Conservation (phyloP, 2,329 filamentous ascomycete species). For the Stenocarpella maydis region DNA sequence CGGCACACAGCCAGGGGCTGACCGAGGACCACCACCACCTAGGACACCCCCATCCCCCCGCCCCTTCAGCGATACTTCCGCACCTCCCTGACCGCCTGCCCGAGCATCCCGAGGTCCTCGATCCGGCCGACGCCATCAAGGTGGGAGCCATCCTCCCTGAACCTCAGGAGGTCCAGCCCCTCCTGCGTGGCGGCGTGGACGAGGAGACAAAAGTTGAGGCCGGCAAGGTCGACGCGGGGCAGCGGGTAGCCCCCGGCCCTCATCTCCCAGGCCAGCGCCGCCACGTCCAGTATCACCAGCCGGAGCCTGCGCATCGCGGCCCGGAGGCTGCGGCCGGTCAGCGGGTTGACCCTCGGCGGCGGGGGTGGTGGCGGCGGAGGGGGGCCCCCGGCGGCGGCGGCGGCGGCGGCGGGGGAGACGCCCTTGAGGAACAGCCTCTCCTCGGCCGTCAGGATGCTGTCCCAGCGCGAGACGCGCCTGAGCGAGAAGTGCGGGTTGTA, state of each 20-base stretch:
- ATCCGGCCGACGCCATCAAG: background rate
- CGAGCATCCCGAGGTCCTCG: background rate
- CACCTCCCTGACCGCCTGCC: background rate
- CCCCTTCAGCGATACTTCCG: too few relatives aligned
- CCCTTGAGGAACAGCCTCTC: background rate
- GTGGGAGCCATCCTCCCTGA: background rate
- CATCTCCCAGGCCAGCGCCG: fast-evolving
- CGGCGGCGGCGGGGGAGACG: background rate
- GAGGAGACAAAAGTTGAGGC: background rate
- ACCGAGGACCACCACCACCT: too few relatives aligned
- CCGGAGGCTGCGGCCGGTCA: too few relatives aligned
- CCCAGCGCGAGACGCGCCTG: background rate
- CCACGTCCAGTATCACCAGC: background rate
- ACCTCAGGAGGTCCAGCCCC: background rate
- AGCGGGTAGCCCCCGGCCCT: background rate
- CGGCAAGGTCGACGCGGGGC: background rate
- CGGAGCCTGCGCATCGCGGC: background rate
- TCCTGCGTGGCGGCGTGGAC: background rate
- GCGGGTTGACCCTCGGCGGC: background rate
- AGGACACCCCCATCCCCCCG: too few relatives aligned
- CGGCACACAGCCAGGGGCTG: too few relatives aligned
- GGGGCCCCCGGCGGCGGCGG: too few relatives aligned
- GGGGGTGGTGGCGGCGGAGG: too few relatives aligned
- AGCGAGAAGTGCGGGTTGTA: background rate
- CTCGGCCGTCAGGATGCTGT: background rate